Base-by-base conservation (phyloP, 2,329 filamentous ascomycete species). In the Sporothrix variecibatus region DNA sequence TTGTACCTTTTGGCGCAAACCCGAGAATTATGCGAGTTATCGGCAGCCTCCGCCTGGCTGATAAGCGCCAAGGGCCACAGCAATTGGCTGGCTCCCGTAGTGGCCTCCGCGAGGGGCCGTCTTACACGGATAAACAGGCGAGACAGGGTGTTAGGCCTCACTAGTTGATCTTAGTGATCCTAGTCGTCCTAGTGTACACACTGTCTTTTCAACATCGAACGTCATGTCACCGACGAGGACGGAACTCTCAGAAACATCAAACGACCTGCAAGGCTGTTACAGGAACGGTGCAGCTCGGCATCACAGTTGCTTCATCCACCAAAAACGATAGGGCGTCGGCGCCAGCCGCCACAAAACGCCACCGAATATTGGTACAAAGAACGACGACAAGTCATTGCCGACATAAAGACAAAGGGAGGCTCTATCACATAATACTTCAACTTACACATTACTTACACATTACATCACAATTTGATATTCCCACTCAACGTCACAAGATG, bases 41-140 rank as follows among this genome's bases (percentile, higher is more conserved):
- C 64, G 70, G 70, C 70, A 72, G 56, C n/a, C 56, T 72, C 70
- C 70, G 70, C 31, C 62, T 15, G 17, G 12, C 43, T 67, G 70
- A 72, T 72, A 72, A 72, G 31, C 56, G 31, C 38, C 53, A 64
- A 23, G 69, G 31, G 34, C 51, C 20, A 51, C 70, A 1, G 26
- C 26, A 26, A 72, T 72, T 72, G 56, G 70, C 56, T 62, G 68
- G 34, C 20, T 1, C 4, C 62, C 43, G 62, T 46, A 67, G 62
- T 43, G 8, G 46, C 67, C 26, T 40, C n/a, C 68, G 40, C 43
- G 31, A 70, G 28, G 46, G 49, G 49, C 49, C 68, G 68, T 58
- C 51, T 71, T 56, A 43, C n/a, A 71, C 68, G 51, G 51, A 49
- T 38, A 64, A 31, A n/a, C n/a, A n/a, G n/a, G n/a, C n/a, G n/a